Evolutionary conservation across 208 protist genomes (phyloP), one percentile per base, ranked within the genome.

Genomic region (Trypanosoma grayi): DNA sequence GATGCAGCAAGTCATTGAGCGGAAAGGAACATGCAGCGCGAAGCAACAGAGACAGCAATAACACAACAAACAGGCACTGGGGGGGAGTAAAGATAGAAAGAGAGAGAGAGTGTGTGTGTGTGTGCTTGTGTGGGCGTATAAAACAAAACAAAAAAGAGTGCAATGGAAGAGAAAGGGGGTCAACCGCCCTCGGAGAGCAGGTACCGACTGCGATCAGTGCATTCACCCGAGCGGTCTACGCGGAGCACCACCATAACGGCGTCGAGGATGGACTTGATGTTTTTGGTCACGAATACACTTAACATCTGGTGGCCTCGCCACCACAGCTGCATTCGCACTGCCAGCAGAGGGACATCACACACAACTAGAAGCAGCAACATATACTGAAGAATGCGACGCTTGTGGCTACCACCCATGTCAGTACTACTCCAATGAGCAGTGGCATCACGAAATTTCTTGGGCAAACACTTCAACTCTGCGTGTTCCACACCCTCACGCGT

Each of bases 361-460:
- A 70, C 54, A 9, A 61, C 41, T 28, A 70, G 28, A 37, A 70
- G 46, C 6, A 70, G 39, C 20, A 70, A n/a, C 41, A 70, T 59
- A 31, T 70, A 70, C 39, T 70, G 65, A 27, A 70, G 22, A 40
- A 70, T 70, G 31, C 65, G 65, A 37, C 54, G 65, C 31, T 63
- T 60, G 30, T 70, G 55, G 20, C 34, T 61, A 30, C 65, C 56
- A 33, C 16, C 40, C 10, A 44, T 31, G 55, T 64, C 55, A 31
- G 30, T 41, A n/a, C 20, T 48, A 41, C 50, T 61, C 48, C 50
- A 60, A 13, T 58, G 55, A 44, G 45, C 48, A 8, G 54, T 62
- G n/a, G 47, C 37, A 39, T 70, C 55, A 30, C 54, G 51, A 16
- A 70, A 31, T 30, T 34, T 50, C 36, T 54, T 64, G 16, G 55